Conservation (phyloP, 208 protist genomes). For the Crithidia expoeki region DNA sequence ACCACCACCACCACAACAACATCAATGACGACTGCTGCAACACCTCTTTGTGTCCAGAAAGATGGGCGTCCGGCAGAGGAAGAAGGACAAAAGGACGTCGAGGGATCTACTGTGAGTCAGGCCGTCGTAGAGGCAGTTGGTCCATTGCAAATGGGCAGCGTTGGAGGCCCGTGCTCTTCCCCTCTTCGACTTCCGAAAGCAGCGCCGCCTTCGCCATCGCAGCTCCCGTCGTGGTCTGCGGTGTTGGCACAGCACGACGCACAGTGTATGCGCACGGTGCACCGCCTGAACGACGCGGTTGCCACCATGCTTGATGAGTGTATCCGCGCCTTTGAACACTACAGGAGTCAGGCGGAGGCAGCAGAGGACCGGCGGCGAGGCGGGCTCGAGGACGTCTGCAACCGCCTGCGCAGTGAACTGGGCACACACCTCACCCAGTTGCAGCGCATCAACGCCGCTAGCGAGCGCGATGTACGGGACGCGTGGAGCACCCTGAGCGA, state of each 20-base stretch:
- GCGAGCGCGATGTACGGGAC: conserved; percentile 21
- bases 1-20: not conserved
- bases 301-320: conserved; percentile 34
- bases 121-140: conserved; percentile 1
- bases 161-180: not conserved
- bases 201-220: not conserved
- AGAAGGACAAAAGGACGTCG: no score
- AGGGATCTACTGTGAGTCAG: not conserved
- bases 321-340: conserved; percentile 13
- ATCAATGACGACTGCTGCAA: no score
- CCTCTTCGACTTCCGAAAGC: not conserved
- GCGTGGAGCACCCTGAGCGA: conserved; percentile 18
- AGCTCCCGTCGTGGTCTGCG: conserved; percentile 10
- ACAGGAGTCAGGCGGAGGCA: conserved; percentile 10
- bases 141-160: not conserved
- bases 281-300: conserved; percentile 35
- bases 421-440: conserved; percentile 27
- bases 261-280: conserved; percentile 40
- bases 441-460: conserved; percentile 24
- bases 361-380: conserved; percentile 18
- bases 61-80: not conserved
- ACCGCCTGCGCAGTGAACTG: conserved; percentile 35
- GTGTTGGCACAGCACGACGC: conserved; percentile 38
- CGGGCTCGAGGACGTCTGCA: conserved; percentile 26
- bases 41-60: no score